These are phyloP conservation scores for Melaleuca quinquenervia DNA, from an alignment of 345 rosid species.

Conservation along the genomic window DNA sequence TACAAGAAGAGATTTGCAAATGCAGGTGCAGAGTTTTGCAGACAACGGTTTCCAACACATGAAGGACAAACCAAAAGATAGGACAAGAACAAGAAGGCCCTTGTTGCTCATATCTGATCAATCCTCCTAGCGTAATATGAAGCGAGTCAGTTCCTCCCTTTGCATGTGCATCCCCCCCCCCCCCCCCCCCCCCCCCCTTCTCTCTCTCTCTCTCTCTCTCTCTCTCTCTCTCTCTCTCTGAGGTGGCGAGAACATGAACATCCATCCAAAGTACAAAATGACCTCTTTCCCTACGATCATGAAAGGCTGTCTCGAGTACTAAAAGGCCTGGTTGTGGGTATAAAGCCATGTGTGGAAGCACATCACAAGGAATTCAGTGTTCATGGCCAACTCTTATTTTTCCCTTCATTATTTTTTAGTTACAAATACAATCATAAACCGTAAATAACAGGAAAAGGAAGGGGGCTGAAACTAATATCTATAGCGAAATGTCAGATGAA, in stretches of 20 bases:
- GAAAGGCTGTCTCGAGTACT: slow-evolving; percentile 2
- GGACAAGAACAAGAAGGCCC: background rate
- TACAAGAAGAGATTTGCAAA: background rate
- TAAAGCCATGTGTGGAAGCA: slow-evolving; percentile 1
- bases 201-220: background rate
- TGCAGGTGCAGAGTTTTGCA: background rate
- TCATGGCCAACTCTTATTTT: background rate
- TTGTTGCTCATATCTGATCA: background rate
- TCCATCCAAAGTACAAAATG: background rate
- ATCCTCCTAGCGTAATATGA: background rate
- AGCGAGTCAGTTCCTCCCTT: background rate
- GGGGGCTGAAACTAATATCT: background rate
- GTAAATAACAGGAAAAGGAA: background rate
- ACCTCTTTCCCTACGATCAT: background rate
- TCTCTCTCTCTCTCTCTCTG: background rate
- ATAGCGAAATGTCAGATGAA: background rate
- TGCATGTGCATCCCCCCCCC: background rate
- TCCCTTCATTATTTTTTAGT: background rate
- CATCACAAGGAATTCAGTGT: background rate
- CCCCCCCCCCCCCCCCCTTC: background rate
- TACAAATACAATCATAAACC: background rate
- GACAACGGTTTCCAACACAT: background rate
- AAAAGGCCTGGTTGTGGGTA: background rate
- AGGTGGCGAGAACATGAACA: background rate
- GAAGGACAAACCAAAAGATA: background rate